Evolutionary conservation across 495 filamentous ascomycete genomes (phyloP).

Genomic region (Hypoxylon cercidicola): DNA sequence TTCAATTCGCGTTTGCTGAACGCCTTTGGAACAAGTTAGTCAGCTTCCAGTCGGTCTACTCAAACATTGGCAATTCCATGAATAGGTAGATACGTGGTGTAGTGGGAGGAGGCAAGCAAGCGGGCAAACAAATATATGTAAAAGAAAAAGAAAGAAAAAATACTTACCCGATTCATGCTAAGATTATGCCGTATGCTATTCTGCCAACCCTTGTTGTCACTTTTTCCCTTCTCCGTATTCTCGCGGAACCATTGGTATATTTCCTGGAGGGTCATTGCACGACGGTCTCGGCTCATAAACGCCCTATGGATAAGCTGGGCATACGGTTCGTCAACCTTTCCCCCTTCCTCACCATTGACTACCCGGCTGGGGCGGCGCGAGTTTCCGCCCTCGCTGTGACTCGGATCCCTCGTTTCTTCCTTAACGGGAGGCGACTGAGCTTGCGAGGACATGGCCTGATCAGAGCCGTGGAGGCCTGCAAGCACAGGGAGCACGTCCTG

Average conservation of each 20-base stretch:
- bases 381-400: neutral
- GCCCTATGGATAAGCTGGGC: slow-evolving; percentile 83
- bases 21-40: slow-evolving; percentile 45
- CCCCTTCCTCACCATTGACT: slow-evolving; percentile 20
- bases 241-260: slow-evolving; percentile 91
- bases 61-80: slow-evolving; percentile 1
- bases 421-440: neutral
- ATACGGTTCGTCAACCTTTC: slow-evolving; percentile 73
- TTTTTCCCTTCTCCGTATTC: slow-evolving; percentile 79
- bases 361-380: neutral
- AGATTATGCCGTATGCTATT: slow-evolving; percentile 98
- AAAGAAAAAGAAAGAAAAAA: slow-evolving; percentile 23
- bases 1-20: slow-evolving; percentile 56
- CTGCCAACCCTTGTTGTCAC: slow-evolving; percentile 83
- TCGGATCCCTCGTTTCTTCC: neutral
- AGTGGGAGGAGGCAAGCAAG: slow-evolving; percentile 5
- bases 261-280: slow-evolving; percentile 81
- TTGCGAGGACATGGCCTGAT: neutral
- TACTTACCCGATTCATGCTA: slow-evolving; percentile 91
- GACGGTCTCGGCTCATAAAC: slow-evolving; percentile 69
- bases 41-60: slow-evolving; percentile 5
- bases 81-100: slow-evolving; percentile 6
- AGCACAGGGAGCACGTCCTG: neutral
- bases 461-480: neutral
- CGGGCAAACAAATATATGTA: neutral